phyloP scores from a whole-genome alignment of 441 rosid genomes.

The Caryocar brasiliense region DNA sequence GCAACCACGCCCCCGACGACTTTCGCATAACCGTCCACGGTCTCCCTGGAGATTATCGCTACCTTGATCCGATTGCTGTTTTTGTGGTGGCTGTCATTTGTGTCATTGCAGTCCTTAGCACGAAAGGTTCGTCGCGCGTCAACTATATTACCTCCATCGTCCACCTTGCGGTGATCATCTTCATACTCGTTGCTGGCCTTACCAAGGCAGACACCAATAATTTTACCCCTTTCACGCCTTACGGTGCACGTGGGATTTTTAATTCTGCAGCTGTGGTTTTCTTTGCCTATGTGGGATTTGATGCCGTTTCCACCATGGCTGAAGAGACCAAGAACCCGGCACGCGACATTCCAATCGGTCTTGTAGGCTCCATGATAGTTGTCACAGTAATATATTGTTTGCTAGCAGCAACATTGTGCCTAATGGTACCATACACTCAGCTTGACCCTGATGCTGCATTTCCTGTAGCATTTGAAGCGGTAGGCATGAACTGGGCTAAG shows the following conservation, averaged over 20 bases:
- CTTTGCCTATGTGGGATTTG: conserved; percentile 74
- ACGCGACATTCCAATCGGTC: conserved; percentile 65
- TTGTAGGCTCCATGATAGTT: conserved; percentile 58
- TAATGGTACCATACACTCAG: conserved; percentile 41
- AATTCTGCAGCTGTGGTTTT: conserved; percentile 53
- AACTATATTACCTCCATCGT: conserved; percentile 58
- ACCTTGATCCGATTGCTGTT: conserved; percentile 67
- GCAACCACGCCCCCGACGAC: conserved; percentile 47
- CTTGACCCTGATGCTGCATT: conserved; percentile 48
- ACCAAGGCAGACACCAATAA: conserved; percentile 43
- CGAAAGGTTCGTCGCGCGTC: conserved; percentile 65
- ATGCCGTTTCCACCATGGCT: conserved; percentile 70
- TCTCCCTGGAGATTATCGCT: conserved; percentile 40
- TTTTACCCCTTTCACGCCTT: conserved; percentile 32
- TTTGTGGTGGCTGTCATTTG: conserved; percentile 33
- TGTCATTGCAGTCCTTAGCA: conserved; percentile 51
- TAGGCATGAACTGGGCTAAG: conserved; percentile 69
- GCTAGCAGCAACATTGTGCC: conserved; percentile 38
- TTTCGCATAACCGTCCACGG: conserved; percentile 43
- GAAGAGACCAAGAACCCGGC: conserved; percentile 71
- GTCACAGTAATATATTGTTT: conserved; percentile 39
- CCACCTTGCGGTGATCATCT: conserved; percentile 45
- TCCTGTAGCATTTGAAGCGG: conserved; percentile 54
- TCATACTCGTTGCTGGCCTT: conserved; percentile 58
- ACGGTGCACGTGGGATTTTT: conserved; percentile 44